Percentiles rank a stretch among this genome's conserved stretches.
Conservation (phyloP, 345 rosid genomes). For the Anastatica hierochuntica region DNA sequence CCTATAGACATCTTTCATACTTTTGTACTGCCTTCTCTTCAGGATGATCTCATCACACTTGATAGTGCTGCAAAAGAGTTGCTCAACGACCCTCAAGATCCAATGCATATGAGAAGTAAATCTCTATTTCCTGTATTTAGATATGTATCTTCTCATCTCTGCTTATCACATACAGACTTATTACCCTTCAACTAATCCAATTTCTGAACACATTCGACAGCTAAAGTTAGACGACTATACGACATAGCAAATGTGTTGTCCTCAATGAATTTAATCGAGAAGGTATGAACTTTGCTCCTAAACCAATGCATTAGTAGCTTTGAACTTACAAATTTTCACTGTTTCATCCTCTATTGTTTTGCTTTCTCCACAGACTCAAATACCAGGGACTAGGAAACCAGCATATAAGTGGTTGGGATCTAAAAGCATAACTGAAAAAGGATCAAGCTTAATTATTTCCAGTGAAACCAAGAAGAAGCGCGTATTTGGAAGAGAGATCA, state of each 20-base stretch:
- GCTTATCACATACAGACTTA: neutral
- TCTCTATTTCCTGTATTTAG: neutral
- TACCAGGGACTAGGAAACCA: conserved; percentile 61
- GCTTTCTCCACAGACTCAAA: conserved; percentile 42
- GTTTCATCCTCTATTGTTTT: conserved; percentile 3
- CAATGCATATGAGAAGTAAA: conserved; percentile 66
- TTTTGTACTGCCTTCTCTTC: neutral
- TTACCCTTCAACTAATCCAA: conserved; percentile 7
- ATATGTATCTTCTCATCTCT: conserved; percentile 5
- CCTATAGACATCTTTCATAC: neutral
- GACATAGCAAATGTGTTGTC: conserved; percentile 83
- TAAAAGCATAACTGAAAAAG: conserved; percentile 28
- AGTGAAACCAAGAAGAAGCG: conserved; percentile 43
- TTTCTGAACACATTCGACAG: conserved; percentile 32
- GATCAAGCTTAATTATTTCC: conserved; percentile 5
- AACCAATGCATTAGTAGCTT: neutral
- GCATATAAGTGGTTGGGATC: conserved; percentile 81
- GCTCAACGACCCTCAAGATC: conserved; percentile 48
- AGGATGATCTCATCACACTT: conserved; percentile 62
- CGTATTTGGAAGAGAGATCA: conserved; percentile 55
- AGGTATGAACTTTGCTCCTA: conserved; percentile 28
- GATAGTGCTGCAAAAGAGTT: conserved; percentile 59
- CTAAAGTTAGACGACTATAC: conserved; percentile 75
- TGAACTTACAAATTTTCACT: neutral
- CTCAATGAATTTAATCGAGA: conserved; percentile 66